phyloP scores from a whole-genome alignment of 2,329 filamentous ascomycete genomes.

The Hirsutella minnesotensis region DNA sequence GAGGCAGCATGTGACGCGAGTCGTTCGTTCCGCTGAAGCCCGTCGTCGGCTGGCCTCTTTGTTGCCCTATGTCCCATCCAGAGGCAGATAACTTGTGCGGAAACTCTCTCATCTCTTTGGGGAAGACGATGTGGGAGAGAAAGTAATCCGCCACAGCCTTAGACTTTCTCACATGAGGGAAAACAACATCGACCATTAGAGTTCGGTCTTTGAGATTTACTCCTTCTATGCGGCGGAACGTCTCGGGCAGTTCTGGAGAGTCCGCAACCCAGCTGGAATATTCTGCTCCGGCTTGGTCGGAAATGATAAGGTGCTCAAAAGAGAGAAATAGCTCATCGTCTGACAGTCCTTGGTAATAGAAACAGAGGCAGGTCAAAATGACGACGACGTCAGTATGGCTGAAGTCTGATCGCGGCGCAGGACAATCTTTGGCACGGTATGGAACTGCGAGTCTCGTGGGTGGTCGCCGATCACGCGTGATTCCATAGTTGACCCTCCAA shows the following conservation, averaged over 20 bases:
- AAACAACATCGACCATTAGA: slow-evolving; percentile 37
- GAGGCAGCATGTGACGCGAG: slow-evolving; percentile 42
- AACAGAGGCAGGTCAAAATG: slow-evolving; percentile 40
- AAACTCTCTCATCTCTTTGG: slow-evolving; percentile 51
- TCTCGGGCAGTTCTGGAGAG: slow-evolving; percentile 15
- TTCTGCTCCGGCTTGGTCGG: slow-evolving; percentile 38
- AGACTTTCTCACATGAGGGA: slow-evolving; percentile 36
- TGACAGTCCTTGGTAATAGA: slow-evolving; percentile 43
- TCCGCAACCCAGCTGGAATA: slow-evolving; percentile 37
- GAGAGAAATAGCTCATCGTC: slow-evolving; percentile 35
- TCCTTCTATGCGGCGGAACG: slow-evolving; percentile 29
- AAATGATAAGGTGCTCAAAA: slow-evolving; percentile 34
- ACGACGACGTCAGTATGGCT: slow-evolving; percentile 50
- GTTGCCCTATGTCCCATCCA: slow-evolving; percentile 51
- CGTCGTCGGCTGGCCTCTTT: slow-evolving; percentile 36
- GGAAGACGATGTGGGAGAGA: slow-evolving; percentile 45
- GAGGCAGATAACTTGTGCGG: slow-evolving; percentile 50
- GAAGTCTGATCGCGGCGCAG: slow-evolving; percentile 44
- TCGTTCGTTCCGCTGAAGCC: slow-evolving; percentile 66
- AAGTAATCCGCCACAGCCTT: slow-evolving; percentile 53
- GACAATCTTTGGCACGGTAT: slow-evolving; percentile 46
- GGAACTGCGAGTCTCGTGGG: slow-evolving; percentile 41
- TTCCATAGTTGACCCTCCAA: slow-evolving; percentile 55
- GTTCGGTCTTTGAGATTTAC: slow-evolving; percentile 47
- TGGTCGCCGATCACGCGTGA: slow-evolving; percentile 25